These are phyloP conservation scores for Calonectria honghensis DNA, from an alignment of 2,329 filamentous ascomycete genomes.

Conservation along the genomic window DNA sequence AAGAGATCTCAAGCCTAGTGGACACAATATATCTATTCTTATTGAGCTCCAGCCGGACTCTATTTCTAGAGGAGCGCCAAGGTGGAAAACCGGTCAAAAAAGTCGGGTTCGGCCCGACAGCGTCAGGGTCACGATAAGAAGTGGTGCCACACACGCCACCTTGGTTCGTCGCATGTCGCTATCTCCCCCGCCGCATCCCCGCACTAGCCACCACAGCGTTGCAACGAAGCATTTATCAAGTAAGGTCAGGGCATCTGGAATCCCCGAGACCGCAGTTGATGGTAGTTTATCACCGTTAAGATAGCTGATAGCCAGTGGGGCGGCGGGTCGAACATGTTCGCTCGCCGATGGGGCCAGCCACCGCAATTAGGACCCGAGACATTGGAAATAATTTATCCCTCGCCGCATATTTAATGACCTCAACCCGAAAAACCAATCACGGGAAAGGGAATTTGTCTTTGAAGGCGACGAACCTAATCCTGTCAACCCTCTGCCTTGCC, in stretches of 20 bases:
- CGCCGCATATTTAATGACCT: neutral
- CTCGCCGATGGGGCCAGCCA: neutral
- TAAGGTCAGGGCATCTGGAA: neutral
- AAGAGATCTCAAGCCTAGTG: neutral
- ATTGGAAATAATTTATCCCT: conserved; percentile 5
- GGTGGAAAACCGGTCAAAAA: neutral
- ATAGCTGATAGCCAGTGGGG: conserved; percentile 14
- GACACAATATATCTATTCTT: neutral
- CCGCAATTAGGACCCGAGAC: neutral
- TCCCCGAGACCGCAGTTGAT: conserved; percentile 13
- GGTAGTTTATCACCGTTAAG: neutral
- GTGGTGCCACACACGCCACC: conserved; percentile 14
- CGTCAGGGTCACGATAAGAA: conserved; percentile 8
- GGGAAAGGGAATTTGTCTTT: neutral
- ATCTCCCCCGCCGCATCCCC: conserved; percentile 23
- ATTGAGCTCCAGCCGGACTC: neutral
- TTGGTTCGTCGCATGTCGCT: conserved; percentile 6
- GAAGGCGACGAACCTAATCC: neutral
- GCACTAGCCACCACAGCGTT: conserved; percentile 14
- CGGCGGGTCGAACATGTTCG: conserved; percentile 14
- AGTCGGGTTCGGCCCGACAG: conserved; percentile 8
- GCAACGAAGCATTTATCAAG: neutral
- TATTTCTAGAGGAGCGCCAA: neutral
- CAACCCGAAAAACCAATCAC: neutral
- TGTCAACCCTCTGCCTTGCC: neutral